Evolutionary conservation across 805 yeast genomes (phyloP), one percentile per base, ranked within the genome.

Genomic region (Maudiozyma barnettii): DNA sequence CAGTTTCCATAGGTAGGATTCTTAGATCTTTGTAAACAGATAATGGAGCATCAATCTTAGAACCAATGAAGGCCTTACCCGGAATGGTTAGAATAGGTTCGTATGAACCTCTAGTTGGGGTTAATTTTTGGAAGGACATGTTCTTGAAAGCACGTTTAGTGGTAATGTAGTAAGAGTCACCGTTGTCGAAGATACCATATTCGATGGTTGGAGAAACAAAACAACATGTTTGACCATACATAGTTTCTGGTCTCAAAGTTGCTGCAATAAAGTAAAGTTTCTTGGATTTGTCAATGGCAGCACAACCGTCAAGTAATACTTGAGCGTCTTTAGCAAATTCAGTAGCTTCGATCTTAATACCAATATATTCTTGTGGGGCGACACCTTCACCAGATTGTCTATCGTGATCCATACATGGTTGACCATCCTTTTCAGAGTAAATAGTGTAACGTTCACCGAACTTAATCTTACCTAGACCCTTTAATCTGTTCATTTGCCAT

Each of bases 371-470:
- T 71, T 93, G 98, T 39, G 99, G 97, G 56, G 82, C 77, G 40
- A 93, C 93, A 68, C 95, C 98, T 73, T 93, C 99, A 65, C 99
- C 99, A 44, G 91, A 79, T 68, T 78, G 84, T 76, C 99, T 83
- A 70, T 93, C 99, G 69, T 93, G 99, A 69, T 93, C 99, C 91
- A 93, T 90, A 76, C 99, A 93, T 37, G 99, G 95, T 75, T 93
- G 99, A 54, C 97, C 97, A 70, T 93, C 99, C 71, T 86, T 91
- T 65, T 89, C 95, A 39, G 98, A 90, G 72, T 87, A 93, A 61
- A 93, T 87, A 56, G 99, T 93, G 75, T 89, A 87, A 72, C 99
- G 83, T 74, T 91, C 95, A 68, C 99, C 99, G 58, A 93, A 93
- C 74, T 91, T 93, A 72, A 93, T 89, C 71, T 88, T 91, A 54